Base-by-base conservation (phyloP, 805 yeast genomes). In the Ogataea allantospora region DNA sequence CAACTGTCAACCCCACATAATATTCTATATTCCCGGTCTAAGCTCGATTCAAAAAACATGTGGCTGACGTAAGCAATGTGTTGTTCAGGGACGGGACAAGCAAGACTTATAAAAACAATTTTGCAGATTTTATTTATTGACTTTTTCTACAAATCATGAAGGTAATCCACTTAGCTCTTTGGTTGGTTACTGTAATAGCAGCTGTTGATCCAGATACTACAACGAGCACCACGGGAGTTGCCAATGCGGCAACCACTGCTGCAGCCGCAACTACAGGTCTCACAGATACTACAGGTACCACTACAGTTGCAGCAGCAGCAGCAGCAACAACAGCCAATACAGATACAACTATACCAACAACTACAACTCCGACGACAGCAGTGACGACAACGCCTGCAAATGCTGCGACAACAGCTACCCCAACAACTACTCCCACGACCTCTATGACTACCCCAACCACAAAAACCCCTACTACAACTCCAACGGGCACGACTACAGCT, bases 381-480 rank as follows among this genome's bases (percentile, higher is more conserved):
- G 13, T 30, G 6, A 27, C 34, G 5, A 35, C 53, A 15, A 31
- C 42, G 6, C 38, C 42, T 8, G 24, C 29, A n/a, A 29, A 34
- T 9, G n/a, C 25, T 11, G 10, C 40, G 4, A 42, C 46, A 13
- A 29, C 35, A 10, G 26, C 45, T n/a, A 30, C 49, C 1, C 30
- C 50, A 8, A 17, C 41, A 4, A 27, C 51, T 1, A 19, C 46
- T 4, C 40, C 67, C 2, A 46, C 66, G 3, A 35, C 44, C 8
- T 13, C 58, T 7, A 53, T 59, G 33, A 48, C 44, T 0, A 38
- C 47, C 7, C 13, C 20, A 12, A 50, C 67, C 3, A 61, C 65
- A 1, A 42, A 58, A 7, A 37, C 44, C 9, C 29, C 51, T 12
- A 34, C 53, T 16, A 12, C 34, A 7, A 24, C 39, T 5, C 12